Evolutionary conservation across 179 eudicot genomes (phyloP), one percentile per base, ranked within the genome.

Genomic region (Corrigiola litoralis): DNA sequence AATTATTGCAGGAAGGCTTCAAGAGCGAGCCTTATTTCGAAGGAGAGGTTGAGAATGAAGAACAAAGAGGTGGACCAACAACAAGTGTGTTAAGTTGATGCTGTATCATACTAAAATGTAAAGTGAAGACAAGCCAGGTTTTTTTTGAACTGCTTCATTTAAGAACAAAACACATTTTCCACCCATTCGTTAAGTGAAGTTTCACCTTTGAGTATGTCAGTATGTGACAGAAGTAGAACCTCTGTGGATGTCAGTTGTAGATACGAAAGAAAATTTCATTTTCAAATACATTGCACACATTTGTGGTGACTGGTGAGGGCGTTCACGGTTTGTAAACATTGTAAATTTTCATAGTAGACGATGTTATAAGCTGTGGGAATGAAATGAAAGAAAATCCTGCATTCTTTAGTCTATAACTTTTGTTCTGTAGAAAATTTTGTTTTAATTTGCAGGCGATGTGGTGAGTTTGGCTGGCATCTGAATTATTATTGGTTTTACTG

Each of bases 91-190:
- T 29, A 58, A 10, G 48, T 28, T 33, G 58, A 58, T 58, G 23
- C 29, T 55, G 54, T 55, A 56, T 52, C 63, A 55, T 48, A 73
- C 1, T 44, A 37, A 2, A 18, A 28, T 36, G 47, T 34, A 73
- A 42, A 33, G 2, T 25, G 29, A 41, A 44, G 59, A 29, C 48
- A n/a, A 7, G 13, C 29, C 12, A 4, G 70, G 61, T 46, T 7
- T 16, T 24, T 13, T 14, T 27, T 5, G 12, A 13, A 14, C 11
- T 37, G 61, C 54, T 61, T 61, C 41, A 11, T 13, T 11, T 29
- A 28, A 21, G 6, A 5, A 25, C 17, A 16, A 2, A n/a, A 47
- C 1, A 48, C 56, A 6, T 16, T 6, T 3, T 16, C 13, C 66
- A 46, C 46, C 29, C 54, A 29, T 45, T 56, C 47, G 6, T 27